Evolutionary conservation across 2,329 filamentous ascomycete species (phyloP), one percentile per base, ranked within the genome.

Genomic region (Gremmenia infestans): DNA sequence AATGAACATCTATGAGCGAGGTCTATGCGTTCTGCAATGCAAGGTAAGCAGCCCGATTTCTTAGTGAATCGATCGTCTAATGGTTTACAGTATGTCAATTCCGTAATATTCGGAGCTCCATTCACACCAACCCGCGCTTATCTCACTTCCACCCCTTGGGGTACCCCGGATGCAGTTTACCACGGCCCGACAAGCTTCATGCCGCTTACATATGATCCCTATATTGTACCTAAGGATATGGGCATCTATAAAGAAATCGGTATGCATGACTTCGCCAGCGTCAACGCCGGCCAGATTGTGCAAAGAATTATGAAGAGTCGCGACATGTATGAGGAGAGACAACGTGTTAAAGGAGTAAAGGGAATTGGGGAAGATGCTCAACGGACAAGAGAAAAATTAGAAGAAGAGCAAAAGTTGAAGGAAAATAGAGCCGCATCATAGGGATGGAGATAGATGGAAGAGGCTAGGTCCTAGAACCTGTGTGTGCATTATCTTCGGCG

Each of bases 1-100:
- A 75, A 99, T 99, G 94, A 99, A 97, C 76, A 92, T 96, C 55
- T 96, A 93, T 67, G 94, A 99, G 77, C 87, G 94, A 43, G 92
- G 92, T 1, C 83, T 99, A 22, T 99, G 94, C 71, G 93, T 97
- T 32, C 77, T 97, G 60, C 94, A 99, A 70, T 99, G 94, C 78
- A 88, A 88, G 72, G 90, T 93, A 78, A 67, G 82, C 12, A 60
- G 36, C 28, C 22, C 53, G 32, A 48, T 14, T 40, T 35, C 14
- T 32, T 14, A 32, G 28, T 25, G 50, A 51, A 57, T 12, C 43
- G 28, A 57, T 12, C 43, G 28, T 25, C 52, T 61, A 53, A 48
- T 36, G 46, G 36, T 35, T 32, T 56, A 23, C 25, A 95, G 86
- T 96, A 96, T 74, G 81, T 97, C 67, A 82, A 96, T 71, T 86